Evolutionary conservation across 768 basidiomycete species (phyloP), one percentile per base, ranked within the genome.

Genomic region (Collybia sordida): DNA sequence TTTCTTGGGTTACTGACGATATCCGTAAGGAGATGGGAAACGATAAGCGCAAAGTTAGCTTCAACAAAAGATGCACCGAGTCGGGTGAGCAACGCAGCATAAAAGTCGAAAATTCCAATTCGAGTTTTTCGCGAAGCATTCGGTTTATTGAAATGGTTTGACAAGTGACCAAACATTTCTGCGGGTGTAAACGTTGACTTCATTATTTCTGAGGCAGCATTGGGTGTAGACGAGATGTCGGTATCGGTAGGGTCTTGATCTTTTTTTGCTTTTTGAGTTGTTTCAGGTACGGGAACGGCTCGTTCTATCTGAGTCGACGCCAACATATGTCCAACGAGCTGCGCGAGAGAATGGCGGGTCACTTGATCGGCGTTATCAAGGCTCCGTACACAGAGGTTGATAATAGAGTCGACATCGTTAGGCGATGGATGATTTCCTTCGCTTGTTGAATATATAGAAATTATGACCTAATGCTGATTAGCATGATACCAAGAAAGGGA

Each of bases 31-130:
- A 98, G 66, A 65, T 98, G 95, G 27, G 73, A 72, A 24, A 90
- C 77, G 49, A 99, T 81, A 18, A 88, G 76, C 5, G 83, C 75
- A 54, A 94, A 98, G 62, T 96, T 89, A 17, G 69, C 65, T 65
- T 99, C 95, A 39, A 92, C 83, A 63, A 90, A 98, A 1, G 68
- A 61, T 2, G 85, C 53, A 0, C 95, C 96, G 7, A 98, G 82
- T 8, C 79, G 75, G 3, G 77, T 80, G 55, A 98, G 75, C 2
- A 96, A 66, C 0, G 89, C 82, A 4, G 85, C 78, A 60, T 98
- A 97, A 57, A 92, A 86, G 55, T 97, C 92, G 62, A 97, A 86
- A 19, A 98, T 80, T 6, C 92, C 93, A 27, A 93, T 85, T 18
- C 90, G 82, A 2, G 81, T 81, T 66, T 85, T 85, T 34, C 89